Conservation (phyloP, 2,329 filamentous ascomycete species). For the Pseudogymnoascus sp. region DNA sequence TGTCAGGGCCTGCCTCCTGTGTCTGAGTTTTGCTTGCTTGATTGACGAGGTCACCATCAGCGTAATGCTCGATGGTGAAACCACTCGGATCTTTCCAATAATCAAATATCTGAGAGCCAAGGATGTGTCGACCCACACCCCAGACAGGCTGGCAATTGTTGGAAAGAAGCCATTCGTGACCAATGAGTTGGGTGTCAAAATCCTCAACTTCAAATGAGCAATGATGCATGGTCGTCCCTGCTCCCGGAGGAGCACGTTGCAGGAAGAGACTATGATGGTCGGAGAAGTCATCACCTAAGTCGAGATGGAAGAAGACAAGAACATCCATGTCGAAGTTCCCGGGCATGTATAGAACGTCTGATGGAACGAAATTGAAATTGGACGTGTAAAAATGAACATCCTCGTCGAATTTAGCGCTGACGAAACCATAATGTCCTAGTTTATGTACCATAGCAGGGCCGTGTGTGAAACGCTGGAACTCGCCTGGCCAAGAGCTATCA, state of each 20-base stretch:
- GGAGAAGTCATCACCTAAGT: conserved; percentile 37
- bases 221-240: conserved; percentile 26
- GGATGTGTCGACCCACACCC: conserved; percentile 44
- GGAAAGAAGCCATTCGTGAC: conserved; percentile 60
- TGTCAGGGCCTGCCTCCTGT: too few relatives aligned
- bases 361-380: conserved; percentile 36
- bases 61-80: conserved; percentile 35
- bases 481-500: conserved; percentile 13
- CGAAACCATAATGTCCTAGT: conserved; percentile 35
- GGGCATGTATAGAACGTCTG: conserved; percentile 22
- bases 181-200: conserved; percentile 61
- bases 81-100: conserved; percentile 36
- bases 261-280: conserved; percentile 41
- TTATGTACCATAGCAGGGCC: conserved; percentile 29
- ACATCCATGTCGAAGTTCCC: too few relatives aligned
- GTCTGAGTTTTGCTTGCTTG: too few relatives aligned
- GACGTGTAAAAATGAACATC: conserved; percentile 31
- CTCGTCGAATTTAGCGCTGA: conserved; percentile 27
- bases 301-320: conserved; percentile 44
- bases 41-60: conserved; percentile 32
- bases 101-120: conserved; percentile 46
- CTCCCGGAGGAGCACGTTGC: too few relatives aligned
- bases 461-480: conserved; percentile 28
- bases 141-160: conserved; percentile 38
- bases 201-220: conserved; percentile 62